Evolutionary conservation across 1,284 basidiomycete genomes (phyloP), one percentile per base, ranked within the genome.

Genomic region (Wolfiporia cocos): DNA sequence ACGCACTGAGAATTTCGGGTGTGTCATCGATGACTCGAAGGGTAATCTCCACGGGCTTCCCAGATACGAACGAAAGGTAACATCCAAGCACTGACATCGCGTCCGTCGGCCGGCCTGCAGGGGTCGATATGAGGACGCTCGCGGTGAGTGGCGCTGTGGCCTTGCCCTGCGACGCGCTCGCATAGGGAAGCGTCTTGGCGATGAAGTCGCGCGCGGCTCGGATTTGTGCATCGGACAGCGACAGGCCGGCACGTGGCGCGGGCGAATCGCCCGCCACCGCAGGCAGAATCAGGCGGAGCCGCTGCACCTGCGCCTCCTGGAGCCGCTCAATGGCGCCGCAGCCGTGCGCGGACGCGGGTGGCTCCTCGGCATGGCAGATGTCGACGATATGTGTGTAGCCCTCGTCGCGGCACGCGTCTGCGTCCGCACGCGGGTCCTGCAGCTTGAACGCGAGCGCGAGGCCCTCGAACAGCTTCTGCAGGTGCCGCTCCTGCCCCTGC

Each of bases 381-480:
- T 56, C 53, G 48, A 62, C 48, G 49, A 59, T 26, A 48, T 60
- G 59, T 21, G 55, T 54, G 50, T 54, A 58, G 30, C 51, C 50
- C 11, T 44, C 48, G 5, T 50, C 48, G 37, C 42, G 37, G n/a
- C 46, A 18, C 34, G 30, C 42, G 40, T 23, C 39, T 35, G 20
- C 21, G 15, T 39, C 42, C 14, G 39, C 32, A 7, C 37, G 33
- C 42, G 28, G 37, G 31, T 38, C 43, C 26, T n/a, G 19, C 17
- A 39, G 23, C 29, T 37, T 32, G 51, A 57, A 61, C 15, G 58
- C 55, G 40, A 59, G 40, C 45, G 41, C 51, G 11, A 59, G 49
- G 11, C 50, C 48, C 15, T 55, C 54, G 43, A 58, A 44, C 41
- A 59, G 46, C 33, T 51, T 52, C 39, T 59, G 57, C 11, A 59